Percentiles rank a stretch among this genome's conserved stretches.
These are phyloP conservation scores for Fusarium coicis DNA, from an alignment of 2,329 filamentous ascomycete species.

Conservation along the genomic window DNA sequence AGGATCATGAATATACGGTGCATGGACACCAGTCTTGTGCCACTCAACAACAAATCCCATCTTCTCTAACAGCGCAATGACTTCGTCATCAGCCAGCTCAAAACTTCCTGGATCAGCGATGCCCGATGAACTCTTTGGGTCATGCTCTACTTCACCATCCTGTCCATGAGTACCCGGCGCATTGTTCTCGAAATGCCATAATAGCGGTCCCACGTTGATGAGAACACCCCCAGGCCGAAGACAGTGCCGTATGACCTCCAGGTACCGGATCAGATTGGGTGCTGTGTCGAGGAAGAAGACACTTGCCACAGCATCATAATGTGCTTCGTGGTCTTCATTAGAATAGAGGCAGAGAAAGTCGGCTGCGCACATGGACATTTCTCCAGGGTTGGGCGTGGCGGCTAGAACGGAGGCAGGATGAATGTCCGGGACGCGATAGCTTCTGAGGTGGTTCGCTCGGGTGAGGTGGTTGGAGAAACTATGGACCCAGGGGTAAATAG, in stretches of 20 bases:
- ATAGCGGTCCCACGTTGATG: slow-evolving; percentile 88
- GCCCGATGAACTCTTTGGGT: slow-evolving; percentile 65
- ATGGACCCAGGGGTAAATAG: slow-evolving; percentile 85
- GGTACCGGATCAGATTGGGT: slow-evolving; percentile 89
- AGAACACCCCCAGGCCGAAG: slow-evolving; percentile 82
- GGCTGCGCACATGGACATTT: slow-evolving; percentile 92
- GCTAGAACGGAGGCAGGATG: slow-evolving; percentile 71
- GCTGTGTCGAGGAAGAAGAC: slow-evolving; percentile 99
- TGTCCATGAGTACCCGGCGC: slow-evolving; percentile 67
- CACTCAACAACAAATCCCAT: slow-evolving; percentile 82
- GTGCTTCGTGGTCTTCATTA: slow-evolving; percentile 66
- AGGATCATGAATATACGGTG: slow-evolving; percentile 88
- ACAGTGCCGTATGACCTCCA: slow-evolving; percentile 84
- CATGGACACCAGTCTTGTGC: slow-evolving; percentile 67
- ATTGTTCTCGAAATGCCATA: slow-evolving; percentile 95
- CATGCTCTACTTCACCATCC: slow-evolving; percentile 62
- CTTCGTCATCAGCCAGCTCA: slow-evolving; percentile 90
- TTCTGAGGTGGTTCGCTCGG: slow-evolving; percentile 78
- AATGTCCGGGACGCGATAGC: slow-evolving; percentile 82
- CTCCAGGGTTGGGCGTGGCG: slow-evolving; percentile 56
- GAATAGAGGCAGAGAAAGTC: slow-evolving; percentile 92
- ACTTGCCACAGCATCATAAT: slow-evolving; percentile 85
- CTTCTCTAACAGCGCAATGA: slow-evolving; percentile 76
- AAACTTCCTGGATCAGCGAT: slow-evolving; percentile 92
- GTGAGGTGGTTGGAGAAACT: slow-evolving; percentile 87